These are phyloP conservation scores for Tuber melanosporum DNA, from an alignment of 495 filamentous ascomycete species.

Conservation along the genomic window DNA sequence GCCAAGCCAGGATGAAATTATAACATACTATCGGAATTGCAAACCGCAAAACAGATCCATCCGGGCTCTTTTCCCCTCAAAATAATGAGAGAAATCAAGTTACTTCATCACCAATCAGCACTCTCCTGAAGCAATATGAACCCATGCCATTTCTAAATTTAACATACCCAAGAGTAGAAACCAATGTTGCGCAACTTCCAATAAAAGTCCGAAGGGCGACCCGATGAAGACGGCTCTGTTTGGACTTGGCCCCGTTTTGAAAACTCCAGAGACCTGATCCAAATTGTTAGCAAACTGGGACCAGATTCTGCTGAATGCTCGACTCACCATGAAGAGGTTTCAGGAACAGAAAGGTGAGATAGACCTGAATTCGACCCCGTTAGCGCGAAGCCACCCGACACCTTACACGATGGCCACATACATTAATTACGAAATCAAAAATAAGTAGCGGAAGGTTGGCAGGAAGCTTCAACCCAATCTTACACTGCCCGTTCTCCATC, in stretches of 20 bases:
- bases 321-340: constrained; percentile 33
- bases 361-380: constrained; percentile 24
- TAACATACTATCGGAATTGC: constrained; percentile 39
- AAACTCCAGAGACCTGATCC: constrained; percentile 36
- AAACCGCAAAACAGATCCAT: constrained; percentile 41
- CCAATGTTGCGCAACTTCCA: constrained; percentile 36
- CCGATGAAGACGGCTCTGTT: constrained; percentile 33
- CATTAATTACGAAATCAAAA: constrained; percentile 40
- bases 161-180: constrained; percentile 38
- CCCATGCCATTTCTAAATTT: background rate
- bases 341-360: constrained; percentile 39
- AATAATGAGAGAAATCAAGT: constrained; percentile 35
- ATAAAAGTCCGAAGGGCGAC: constrained; percentile 40
- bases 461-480: constrained; percentile 39
- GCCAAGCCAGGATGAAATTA: background rate
- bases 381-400: background rate
- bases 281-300: constrained; percentile 11
- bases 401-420: constrained; percentile 6
- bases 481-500: constrained; percentile 31
- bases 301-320: background rate
- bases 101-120: constrained; percentile 25
- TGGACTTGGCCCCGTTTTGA: constrained; percentile 31
- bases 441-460: constrained; percentile 40
- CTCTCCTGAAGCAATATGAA: background rate
- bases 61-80: constrained; percentile 38